A percentile compares a stretch with the other conserved stretches of the same genome.
Evolutionary conservation across 805 yeast species (phyloP).

Genomic region (Saturnispora mendoncae): DNA sequence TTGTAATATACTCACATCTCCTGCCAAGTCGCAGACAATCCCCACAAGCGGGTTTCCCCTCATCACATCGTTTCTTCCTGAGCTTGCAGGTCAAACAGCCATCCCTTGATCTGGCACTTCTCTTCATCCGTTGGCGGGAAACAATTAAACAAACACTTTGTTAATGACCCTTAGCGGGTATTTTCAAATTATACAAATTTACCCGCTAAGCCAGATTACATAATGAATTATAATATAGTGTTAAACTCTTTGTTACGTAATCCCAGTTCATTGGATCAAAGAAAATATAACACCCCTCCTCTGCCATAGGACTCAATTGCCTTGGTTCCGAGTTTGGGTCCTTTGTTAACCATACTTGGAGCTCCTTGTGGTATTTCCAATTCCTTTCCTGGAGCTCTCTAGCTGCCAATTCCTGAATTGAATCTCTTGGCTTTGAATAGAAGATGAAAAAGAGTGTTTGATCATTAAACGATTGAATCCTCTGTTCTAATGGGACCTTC

Average conservation of each 20-base stretch:
- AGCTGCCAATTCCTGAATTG: constrained; percentile 89
- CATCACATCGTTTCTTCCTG: constrained; percentile 53
- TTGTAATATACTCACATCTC: constrained; percentile 41
- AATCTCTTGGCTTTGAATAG: constrained; percentile 87
- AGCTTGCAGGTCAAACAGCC: constrained; percentile 66
- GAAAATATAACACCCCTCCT: constrained; percentile 86
- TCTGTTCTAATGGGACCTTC: constrained; percentile 21
- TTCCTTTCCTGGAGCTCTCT: constrained; percentile 83
- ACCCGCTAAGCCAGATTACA: not conserved
- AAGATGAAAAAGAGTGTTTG: constrained; percentile 91
- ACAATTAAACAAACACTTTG: no score
- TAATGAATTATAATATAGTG: constrained; percentile 40
- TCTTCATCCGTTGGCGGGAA: not conserved
- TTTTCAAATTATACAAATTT: not conserved
- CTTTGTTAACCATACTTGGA: constrained; percentile 94
- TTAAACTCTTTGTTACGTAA: constrained; percentile 66
- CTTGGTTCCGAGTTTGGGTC: constrained; percentile 80
- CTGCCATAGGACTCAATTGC: constrained; percentile 60
- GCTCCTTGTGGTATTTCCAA: constrained; percentile 95
- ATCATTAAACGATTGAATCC: constrained; percentile 63
- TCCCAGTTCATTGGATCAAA: constrained; percentile 97
- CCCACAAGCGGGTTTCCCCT: constrained; percentile 39
- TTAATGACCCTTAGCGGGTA: not conserved
- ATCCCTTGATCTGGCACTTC: constrained; percentile 33
- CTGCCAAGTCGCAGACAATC: constrained; percentile 40